Base-by-base conservation (phyloP, 768 basidiomycete species). In the Hypsizygus marmoreus region DNA sequence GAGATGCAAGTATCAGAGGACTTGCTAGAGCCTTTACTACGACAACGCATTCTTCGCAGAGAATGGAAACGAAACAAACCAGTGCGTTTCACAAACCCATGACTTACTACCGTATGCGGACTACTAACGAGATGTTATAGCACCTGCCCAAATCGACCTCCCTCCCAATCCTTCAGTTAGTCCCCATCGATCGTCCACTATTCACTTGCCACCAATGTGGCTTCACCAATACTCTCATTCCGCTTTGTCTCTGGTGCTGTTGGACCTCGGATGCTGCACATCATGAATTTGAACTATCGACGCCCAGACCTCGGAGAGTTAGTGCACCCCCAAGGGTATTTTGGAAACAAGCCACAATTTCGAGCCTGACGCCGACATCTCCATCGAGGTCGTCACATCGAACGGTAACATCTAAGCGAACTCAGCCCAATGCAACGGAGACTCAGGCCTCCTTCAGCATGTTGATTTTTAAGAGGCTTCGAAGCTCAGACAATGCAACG, bases 181-280 rank as follows among this genome's bases (percentile, higher is more conserved):
- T 64, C n/a, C 72, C 65, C 23, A 45, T 56, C 28, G 60, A 65
- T 49, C 66, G 74, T 40, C 74, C 75, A 0, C 56, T 71, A 39
- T 78, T 78, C 51, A 67, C 66, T n/a, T 78, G 76, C 62, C 63
- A 50, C 24, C 66, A 56, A 36, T 78, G 76, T 44, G 75, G 75
- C 9, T 77, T 76, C 43, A 60, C 67, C 26, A 77, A 77, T 40
- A 66, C 74, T 33, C 68, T 72, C 53, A 65, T 78, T 44, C 73
- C 77, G 19, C 63, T 78, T 48, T 78, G 76, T 62, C 57, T 77
- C 13, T 78, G 76, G 74, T 77, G 77, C 56, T 59, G 67, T 50
- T 78, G 76, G 75, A 67, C 72, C 4, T 76, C 73, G 19, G 56
- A 64, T 13, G 68, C 62, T 40, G 70, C 74, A 4, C 64, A 65